Base-by-base conservation (phyloP, 441 rosid species). In the Omphalea diandra region DNA sequence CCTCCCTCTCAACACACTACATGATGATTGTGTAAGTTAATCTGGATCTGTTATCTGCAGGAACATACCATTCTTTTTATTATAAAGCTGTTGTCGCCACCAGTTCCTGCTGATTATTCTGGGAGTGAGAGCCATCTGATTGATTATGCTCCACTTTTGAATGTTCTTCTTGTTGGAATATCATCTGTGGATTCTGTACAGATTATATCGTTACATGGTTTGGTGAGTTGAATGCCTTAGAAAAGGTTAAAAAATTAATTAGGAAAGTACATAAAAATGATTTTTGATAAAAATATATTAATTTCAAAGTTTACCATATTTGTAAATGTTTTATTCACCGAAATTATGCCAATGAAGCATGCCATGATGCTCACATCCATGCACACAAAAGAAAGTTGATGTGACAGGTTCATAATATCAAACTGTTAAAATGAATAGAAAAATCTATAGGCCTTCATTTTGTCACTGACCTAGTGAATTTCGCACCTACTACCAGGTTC, bases 121-220 rank as follows among this genome's bases (percentile, higher is more conserved):
- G 96, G 88, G 83, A 85, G 75, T 77, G 89, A 86, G 68, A 88
- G 87, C 85, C 88, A 93, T 83, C 77, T 96, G 77, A 85, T 93
- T 67, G 79, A 76, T 73, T 82, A 75, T 85, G 99, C 97, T 69
- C 88, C 91, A 32, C 86, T 93, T 72, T 81, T 96, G 56, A 83
- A 90, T 77, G 86, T 93, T 84, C 96, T 96, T 81, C 96, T 96
- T 72, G 76, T 88, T 62, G 97, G 97, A 76, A 82, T 96, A 83
- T 86, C 98, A 72, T 82, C 98, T 54, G 82, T 90, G 65, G 98
- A 96, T 72, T 87, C 97, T 32, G 86, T 91, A 49, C 97, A 96
- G 81, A 88, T 93, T 65, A 84, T 93, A 82, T 88, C 97, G 61
- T 80, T 96, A 68, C 99, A 88, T 71, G 97, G 97, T 69, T 68